Percentiles rank a stretch among this genome's conserved stretches.
Evolutionary conservation across 257 asterid genomes (phyloP).

Genomic region (Nicotiana attenuata): DNA sequence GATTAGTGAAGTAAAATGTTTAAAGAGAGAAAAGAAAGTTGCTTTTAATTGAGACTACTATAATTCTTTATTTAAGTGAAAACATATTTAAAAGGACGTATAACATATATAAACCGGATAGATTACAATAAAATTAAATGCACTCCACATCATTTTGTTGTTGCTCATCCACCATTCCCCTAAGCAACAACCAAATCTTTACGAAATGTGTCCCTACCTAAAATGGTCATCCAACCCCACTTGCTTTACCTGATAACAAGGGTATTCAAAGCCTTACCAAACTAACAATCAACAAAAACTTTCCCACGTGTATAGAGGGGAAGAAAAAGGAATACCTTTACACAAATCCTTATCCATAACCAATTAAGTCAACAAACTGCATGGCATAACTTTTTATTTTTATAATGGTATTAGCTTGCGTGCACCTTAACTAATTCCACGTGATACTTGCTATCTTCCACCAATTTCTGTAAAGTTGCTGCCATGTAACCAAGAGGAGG

Average conservation of each 20-base stretch:
- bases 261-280: not conserved
- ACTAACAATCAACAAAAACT: not conserved
- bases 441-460: no score
- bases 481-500: accelerated
- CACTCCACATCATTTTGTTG: not conserved
- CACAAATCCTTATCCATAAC: not conserved
- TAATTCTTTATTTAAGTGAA: not conserved
- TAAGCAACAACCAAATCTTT: not conserved
- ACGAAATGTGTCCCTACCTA: constrained; percentile 5
- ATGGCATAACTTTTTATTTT: no score
- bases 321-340: not conserved
- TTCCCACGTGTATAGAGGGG: not conserved
- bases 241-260: not conserved
- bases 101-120: not conserved
- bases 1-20: not conserved
- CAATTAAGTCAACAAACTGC: not conserved
- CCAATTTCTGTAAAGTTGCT: no score
- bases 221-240: not conserved
- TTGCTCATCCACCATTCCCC: not conserved
- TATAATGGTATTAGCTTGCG: no score
- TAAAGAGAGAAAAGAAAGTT: not conserved
- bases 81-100: not conserved
- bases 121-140: not conserved
- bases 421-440: no score
- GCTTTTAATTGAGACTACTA: not conserved